A percentile compares a stretch with the other conserved stretches of the same genome.
Conservation (phyloP, 2,329 filamentous ascomycete genomes). For the Escovopsis weberi region DNA sequence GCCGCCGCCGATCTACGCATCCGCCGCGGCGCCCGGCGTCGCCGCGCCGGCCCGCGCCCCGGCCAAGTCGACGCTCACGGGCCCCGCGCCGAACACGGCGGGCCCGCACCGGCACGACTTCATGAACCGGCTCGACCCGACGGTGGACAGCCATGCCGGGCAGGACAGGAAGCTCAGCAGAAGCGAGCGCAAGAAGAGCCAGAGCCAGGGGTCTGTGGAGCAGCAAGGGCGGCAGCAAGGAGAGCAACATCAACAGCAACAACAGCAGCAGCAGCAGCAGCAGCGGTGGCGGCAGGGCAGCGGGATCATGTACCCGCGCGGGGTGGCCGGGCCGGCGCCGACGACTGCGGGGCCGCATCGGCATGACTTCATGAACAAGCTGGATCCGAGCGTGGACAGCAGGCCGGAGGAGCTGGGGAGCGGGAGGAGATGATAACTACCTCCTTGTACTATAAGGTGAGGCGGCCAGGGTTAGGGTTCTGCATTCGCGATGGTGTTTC, state of each 20-base stretch:
- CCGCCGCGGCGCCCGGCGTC: not conserved
- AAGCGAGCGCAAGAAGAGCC: no score
- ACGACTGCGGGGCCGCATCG: conserved; percentile 7
- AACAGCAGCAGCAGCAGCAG: no score
- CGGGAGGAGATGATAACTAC: no score
- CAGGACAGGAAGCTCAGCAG: no score
- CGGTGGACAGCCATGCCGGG: conserved; percentile 5
- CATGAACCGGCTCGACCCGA: conserved; percentile 7
- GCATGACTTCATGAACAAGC: conserved; percentile 7
- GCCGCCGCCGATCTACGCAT: no score
- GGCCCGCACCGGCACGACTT: conserved; percentile 7
- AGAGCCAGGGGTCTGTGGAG: no score
- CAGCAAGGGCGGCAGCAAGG: not conserved
- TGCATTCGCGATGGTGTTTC: no score
- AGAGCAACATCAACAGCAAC: no score
- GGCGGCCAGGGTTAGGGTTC: no score
- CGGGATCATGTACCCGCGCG: not conserved
- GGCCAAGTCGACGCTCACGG: conserved; percentile 4
- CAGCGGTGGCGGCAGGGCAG: no score
- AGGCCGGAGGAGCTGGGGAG: not conserved
- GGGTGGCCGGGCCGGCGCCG: conserved; percentile 4
- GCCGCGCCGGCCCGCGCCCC: not conserved
- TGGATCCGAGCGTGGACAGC: conserved; percentile 6
- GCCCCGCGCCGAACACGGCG: conserved; percentile 7
- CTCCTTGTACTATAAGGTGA: no score